phyloP scores from a whole-genome alignment of 306 rosid species.

The Quercus mongolica region DNA sequence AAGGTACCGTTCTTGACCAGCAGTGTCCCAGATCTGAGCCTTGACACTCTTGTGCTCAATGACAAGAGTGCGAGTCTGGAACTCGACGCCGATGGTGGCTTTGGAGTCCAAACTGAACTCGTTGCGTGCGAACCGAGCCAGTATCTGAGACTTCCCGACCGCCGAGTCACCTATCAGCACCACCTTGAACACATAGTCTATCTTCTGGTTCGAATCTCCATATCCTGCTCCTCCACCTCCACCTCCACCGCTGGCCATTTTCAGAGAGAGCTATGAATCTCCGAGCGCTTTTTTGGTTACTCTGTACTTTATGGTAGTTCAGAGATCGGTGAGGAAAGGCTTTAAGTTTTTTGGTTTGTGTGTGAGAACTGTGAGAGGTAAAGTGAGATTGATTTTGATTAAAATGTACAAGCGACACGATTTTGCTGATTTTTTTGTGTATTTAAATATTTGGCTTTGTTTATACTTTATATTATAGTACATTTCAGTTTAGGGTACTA shows the following conservation, averaged over 20 bases:
- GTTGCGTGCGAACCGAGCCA: slow-evolving; percentile 84
- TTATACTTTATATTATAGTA: too few species aligned
- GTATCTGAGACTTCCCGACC: slow-evolving; percentile 96
- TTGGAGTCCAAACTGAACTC: slow-evolving; percentile 98
- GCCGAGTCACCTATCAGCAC: slow-evolving; percentile 95
- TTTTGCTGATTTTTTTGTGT: too few species aligned
- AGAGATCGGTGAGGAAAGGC: neutral
- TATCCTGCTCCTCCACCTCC: slow-evolving; percentile 52
- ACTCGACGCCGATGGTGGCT: slow-evolving; percentile 98
- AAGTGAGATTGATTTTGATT: too few species aligned
- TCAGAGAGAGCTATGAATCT: neutral
- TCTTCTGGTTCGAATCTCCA: slow-evolving; percentile 85
- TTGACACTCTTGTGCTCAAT: slow-evolving; percentile 89
- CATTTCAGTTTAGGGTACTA: neutral
- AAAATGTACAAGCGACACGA: too few species aligned
- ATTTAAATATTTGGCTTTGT: too few species aligned
- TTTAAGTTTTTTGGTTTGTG: neutral
- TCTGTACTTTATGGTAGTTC: neutral
- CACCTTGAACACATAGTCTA: slow-evolving; percentile 96
- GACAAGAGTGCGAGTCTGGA: slow-evolving; percentile 83
- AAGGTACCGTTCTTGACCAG: slow-evolving; percentile 93
- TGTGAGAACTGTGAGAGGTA: too few species aligned
- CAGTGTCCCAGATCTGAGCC: slow-evolving; percentile 99
- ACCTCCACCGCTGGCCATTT: slow-evolving; percentile 67
- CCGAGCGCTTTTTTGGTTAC: too few species aligned